phyloP scores from a whole-genome alignment of 257 asterid species.

The Plectranthus barbatus region DNA sequence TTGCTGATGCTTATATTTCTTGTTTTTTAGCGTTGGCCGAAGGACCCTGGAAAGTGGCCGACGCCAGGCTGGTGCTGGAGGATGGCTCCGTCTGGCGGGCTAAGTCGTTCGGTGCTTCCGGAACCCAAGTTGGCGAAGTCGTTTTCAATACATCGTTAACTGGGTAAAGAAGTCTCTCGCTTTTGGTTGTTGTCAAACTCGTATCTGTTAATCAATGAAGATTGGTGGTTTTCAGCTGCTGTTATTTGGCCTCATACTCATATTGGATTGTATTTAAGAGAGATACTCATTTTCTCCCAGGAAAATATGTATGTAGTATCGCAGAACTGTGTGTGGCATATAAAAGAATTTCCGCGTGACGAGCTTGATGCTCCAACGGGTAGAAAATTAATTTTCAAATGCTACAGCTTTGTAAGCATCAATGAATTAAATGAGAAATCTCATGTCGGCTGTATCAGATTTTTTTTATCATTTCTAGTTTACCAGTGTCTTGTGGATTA shows the following conservation, averaged over 20 bases:
- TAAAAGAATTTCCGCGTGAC: no score
- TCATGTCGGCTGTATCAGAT: not conserved
- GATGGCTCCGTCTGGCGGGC: conserved; percentile 96
- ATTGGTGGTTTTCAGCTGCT: not conserved
- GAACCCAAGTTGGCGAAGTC: conserved; percentile 98
- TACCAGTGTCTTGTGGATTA: not conserved
- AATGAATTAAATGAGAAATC: not conserved
- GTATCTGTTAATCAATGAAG: not conserved
- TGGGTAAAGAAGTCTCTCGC: conserved; percentile 37
- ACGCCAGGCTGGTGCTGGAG: conserved; percentile 87
- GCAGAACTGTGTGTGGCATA: no score
- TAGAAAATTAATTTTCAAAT: not conserved
- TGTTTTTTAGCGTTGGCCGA: conserved; percentile 36
- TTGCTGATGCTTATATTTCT: not conserved
- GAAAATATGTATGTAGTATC: no score
- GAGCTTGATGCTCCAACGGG: no score
- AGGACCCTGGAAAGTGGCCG: conserved; percentile 92
- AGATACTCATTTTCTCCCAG: not conserved
- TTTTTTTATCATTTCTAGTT: not conserved
- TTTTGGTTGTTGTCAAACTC: not conserved
- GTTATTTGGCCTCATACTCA: not conserved
- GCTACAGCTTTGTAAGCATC: not conserved
- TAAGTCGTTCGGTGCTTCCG: conserved; percentile 91
- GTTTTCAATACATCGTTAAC: conserved; percentile 91
- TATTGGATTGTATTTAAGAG: not conserved